Evolutionary conservation across 495 filamentous ascomycete genomes (phyloP), one percentile per base, ranked within the genome.

Genomic region (Poronia punctata): DNA sequence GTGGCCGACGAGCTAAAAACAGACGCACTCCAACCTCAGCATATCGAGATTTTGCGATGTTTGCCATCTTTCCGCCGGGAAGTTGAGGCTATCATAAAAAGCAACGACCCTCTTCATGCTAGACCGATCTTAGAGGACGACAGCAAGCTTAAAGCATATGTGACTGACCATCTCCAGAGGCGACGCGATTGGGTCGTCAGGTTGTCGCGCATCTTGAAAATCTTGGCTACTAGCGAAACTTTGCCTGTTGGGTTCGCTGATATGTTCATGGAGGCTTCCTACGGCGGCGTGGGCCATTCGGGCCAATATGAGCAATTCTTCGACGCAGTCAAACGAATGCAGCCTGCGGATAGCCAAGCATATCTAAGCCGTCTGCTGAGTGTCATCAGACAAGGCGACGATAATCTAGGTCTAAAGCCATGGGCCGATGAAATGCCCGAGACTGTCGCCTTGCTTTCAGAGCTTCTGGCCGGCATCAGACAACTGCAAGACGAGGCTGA

Each of bases 11-110:
- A 53, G n/a, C 48, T 43, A 20, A 46, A 57, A 7, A 27, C 59
- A 5, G 47, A 69, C 2, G 43, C 73, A 0, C 34, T 79, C 15
- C 65, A 77, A 34, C 50, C 61, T 6, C 71, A 81, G 21, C 80
- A 92, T 44, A 68, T 82, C 30, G 80, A 94, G 52, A 83, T 84
- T 14, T 64, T 89, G 18, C 75, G 89, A 46, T 88, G 78, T 35
- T 61, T 94, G 2, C 75, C 79, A 3, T 97, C 92, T 16, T 96
- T 96, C 58, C 72, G 77, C 53, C 70, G 65, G 27, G 46, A 59
- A 24, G 54, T 72, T 7, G 71, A 75, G 45, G 32, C 33, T 1
- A 42, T 57, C 4, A 40, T 74, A n/a, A 61, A 59, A 21, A 61
- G 44, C 1, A 53, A 52, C 7, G 50, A 64, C 42, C 40, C 54